Conservation (phyloP, 495 filamentous ascomycete species). For the Gamarada debralockiae region DNA sequence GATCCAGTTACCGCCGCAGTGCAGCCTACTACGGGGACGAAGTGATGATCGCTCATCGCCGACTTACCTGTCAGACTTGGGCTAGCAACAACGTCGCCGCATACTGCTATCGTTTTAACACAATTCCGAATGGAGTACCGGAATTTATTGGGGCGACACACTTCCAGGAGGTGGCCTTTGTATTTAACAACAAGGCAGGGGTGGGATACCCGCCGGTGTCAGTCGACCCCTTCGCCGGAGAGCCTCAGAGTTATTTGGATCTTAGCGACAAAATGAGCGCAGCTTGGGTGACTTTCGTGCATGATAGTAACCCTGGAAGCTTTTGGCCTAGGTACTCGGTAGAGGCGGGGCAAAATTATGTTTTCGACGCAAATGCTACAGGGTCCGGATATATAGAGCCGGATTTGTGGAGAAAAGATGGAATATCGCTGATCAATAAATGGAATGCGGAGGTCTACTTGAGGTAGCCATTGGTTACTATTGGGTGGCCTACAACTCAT, state of each 20-base stretch:
- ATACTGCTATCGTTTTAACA: slow-evolving; percentile 43
- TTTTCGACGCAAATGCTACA: slow-evolving; percentile 46
- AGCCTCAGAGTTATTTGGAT: slow-evolving; percentile 23
- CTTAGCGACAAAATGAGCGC: slow-evolving; percentile 35
- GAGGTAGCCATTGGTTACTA: slow-evolving; percentile 10
- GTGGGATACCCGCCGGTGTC: slow-evolving; percentile 6
- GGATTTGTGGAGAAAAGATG: slow-evolving; percentile 38
- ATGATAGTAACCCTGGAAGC: slow-evolving; percentile 34
- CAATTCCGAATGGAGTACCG: slow-evolving; percentile 16
- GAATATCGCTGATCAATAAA: slow-evolving; percentile 40
- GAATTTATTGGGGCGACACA: slow-evolving; percentile 4
- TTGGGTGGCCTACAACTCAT: no score
- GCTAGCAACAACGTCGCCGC: slow-evolving; percentile 25
- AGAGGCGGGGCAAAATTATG: slow-evolving; percentile 34
- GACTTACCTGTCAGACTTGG: slow-evolving; percentile 37
- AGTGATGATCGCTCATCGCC: slow-evolving; percentile 32
- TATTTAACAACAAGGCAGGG: slow-evolving; percentile 5
- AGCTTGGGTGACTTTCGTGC: slow-evolving; percentile 41
- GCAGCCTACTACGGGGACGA: slow-evolving; percentile 34
- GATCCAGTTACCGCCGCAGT: slow-evolving; percentile 30
- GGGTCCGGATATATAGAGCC: slow-evolving; percentile 32
- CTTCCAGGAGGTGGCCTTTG: slow-evolving; percentile 12
- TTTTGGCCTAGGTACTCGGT: slow-evolving; percentile 14
- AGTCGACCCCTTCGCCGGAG: slow-evolving; percentile 13
- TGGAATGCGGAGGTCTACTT: slow-evolving; percentile 47